Evolutionary conservation across 1,284 basidiomycete genomes (phyloP).

Genomic region (Neotropicomus parvogracilis): DNA sequence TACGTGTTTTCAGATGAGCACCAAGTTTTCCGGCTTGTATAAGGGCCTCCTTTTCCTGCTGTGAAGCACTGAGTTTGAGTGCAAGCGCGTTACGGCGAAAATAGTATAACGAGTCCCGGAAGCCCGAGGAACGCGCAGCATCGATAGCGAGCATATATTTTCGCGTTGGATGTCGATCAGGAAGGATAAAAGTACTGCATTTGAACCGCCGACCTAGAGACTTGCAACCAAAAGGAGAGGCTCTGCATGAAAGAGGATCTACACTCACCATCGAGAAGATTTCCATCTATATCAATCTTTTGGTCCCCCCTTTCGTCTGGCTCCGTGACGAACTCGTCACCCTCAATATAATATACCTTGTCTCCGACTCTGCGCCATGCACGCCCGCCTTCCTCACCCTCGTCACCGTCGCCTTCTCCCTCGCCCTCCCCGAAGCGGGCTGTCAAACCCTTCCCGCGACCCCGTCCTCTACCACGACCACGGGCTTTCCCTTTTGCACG

Average conservation of each 20-base stretch:
- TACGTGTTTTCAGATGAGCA: conserved; percentile 83
- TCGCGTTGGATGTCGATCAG: conserved; percentile 77
- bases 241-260: not conserved
- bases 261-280: conserved; percentile 75
- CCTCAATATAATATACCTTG: conserved; percentile 73
- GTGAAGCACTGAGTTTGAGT: conserved; percentile 84
- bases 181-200: conserved; percentile 80
- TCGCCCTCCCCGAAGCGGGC: conserved; percentile 49
- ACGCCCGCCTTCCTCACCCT: conserved; percentile 50
- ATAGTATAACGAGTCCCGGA: conserved; percentile 95
- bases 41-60: conserved; percentile 87
- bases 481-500: conserved; percentile 40
- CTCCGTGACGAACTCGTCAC: conserved; percentile 84
- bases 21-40: conserved; percentile 86
- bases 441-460: conserved; percentile 37
- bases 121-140: conserved; percentile 92
- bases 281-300: conserved; percentile 86
- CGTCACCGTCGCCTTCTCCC: conserved; percentile 49
- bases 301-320: conserved; percentile 85
- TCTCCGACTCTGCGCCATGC: conserved; percentile 75
- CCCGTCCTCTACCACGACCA: conserved; percentile 37
- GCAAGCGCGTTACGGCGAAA: conserved; percentile 89
- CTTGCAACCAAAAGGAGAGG: conserved; percentile 3
- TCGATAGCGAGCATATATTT: conserved; percentile 97
- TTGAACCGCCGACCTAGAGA: conserved; percentile 80